A percentile compares a stretch with the other conserved stretches of the same genome.
These are phyloP conservation scores for Rhizopus sp. DNA, from an alignment of 371 early-diverging fungal species.

Conservation along the genomic window DNA sequence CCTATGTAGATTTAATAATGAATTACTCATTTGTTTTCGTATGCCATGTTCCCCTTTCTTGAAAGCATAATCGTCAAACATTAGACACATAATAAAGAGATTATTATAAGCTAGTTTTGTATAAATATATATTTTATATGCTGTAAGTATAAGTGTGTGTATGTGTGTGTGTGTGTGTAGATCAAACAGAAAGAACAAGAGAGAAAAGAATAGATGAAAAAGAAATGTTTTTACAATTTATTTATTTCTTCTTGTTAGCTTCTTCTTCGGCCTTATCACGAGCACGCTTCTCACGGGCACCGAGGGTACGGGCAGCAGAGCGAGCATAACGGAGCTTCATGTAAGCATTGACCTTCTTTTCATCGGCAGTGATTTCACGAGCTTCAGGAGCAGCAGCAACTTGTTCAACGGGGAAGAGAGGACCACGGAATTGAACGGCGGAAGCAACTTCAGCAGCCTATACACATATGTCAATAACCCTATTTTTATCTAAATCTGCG, in stretches of 20 bases:
- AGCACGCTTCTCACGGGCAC: slow-evolving; percentile 83
- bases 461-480: background rate
- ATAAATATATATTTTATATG: too few species aligned
- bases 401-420: slow-evolving; percentile 79
- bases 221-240: background rate
- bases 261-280: slow-evolving; percentile 85
- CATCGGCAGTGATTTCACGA: slow-evolving; percentile 84
- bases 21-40: background rate
- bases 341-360: slow-evolving; percentile 83
- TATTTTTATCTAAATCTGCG: background rate
- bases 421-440: slow-evolving; percentile 76
- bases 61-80: too few species aligned
- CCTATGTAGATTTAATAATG: background rate
- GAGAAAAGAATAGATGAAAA: too few species aligned
- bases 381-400: slow-evolving; percentile 68
- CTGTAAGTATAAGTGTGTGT: too few species aligned
- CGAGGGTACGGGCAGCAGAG: slow-evolving; percentile 79
- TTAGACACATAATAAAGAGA: too few species aligned
- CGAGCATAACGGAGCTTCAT: slow-evolving; percentile 90
- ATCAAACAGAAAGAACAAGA: too few species aligned
- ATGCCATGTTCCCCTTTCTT: too few species aligned
- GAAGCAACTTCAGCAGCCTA: slow-evolving; percentile 62
- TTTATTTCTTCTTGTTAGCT: slow-evolving; percentile 67
- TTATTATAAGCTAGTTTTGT: too few species aligned
- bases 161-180: too few species aligned